Base-by-base conservation (phyloP, 192 early-diverging fungal genomes). In the Pilaira anomala region DNA sequence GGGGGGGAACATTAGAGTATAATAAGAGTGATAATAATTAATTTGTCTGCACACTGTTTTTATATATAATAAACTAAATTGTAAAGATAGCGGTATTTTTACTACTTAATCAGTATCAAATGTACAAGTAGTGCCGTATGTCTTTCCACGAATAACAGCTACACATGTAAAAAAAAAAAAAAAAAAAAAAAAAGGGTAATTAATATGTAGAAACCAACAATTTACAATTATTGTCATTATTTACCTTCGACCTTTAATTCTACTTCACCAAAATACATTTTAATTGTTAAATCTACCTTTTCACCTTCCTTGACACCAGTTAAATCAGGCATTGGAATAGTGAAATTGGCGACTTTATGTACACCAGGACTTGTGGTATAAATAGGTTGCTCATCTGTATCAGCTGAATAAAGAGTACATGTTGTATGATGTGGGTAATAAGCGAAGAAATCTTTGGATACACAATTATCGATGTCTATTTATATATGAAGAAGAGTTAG, bases 361-460 rank as follows among this genome's bases (percentile, higher is more conserved):
- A 76, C 66, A 60, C 74, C 74, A 5, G 63, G 65, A 48, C 65
- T 63, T 13, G 68, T 65, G 1, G 65, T 71, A 28, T 71, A 76
- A 16, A 65, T 55, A 28, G 74, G 74, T 16, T 71, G 65, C 16
- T 76, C 62, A 24, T 76, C 74, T 1, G 50, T 67, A 53, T 76
- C 74, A 50, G 65, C 65, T n/a, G 74, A 68, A 48, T 76, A 76
- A 1, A 76, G 48, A 42, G 69, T 71, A 42, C 68, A 76, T 26
- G 69, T 76, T 18, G 74, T 71, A 51, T 76, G 69, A 24, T 76
- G 68, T 22, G 74, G 74, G 26, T 76, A 76, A 60, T 71, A 76
- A 19, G 74, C 68, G 62, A 71, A 76, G 42, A 76, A 76, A 40
- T 67, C 65, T 48, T 71, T 76, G 54, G 65, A 64, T 12, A 76